These are phyloP conservation scores for Hanseniaspora guilliermondii DNA, from an alignment of 805 yeast genomes.

Conservation along the genomic window DNA sequence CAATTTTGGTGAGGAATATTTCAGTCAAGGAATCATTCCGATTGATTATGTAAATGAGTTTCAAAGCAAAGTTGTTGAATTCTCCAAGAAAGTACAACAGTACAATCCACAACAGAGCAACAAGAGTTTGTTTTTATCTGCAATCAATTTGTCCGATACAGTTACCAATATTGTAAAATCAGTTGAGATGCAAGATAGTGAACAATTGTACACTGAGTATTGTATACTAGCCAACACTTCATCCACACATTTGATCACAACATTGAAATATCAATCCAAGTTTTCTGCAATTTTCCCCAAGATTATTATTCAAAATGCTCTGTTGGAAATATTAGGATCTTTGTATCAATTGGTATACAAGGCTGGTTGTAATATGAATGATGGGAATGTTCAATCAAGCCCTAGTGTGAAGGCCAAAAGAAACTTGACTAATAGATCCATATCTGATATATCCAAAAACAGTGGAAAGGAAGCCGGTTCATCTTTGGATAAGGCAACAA, in stretches of 20 bases:
- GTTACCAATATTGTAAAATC: conserved; percentile 22
- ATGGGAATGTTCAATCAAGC: background rate
- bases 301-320: conserved; percentile 52
- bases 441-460: background rate
- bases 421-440: background rate
- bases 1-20: conserved; percentile 18
- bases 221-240: conserved; percentile 44
- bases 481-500: background rate
- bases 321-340: conserved; percentile 52
- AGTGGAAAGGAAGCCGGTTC: background rate
- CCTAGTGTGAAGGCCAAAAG: background rate
- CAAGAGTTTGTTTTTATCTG: conserved; percentile 38
- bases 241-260: conserved; percentile 54
- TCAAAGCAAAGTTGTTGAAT: conserved; percentile 38
- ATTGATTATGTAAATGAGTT: conserved; percentile 34
- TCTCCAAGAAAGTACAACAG: conserved; percentile 29
- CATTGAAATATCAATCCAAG: conserved; percentile 54
- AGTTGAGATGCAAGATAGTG: conserved; percentile 18
- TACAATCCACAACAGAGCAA: conserved; percentile 23
- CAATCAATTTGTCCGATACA: conserved; percentile 37
- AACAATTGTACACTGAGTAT: conserved; percentile 25
- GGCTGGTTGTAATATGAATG: conserved; percentile 1
- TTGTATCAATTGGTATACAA: conserved; percentile 40
- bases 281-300: conserved; percentile 50
- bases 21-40: conserved; percentile 36